Conservation (phyloP, 495 filamentous ascomycete genomes). For the Hypomontagnella submonticulosa region DNA sequence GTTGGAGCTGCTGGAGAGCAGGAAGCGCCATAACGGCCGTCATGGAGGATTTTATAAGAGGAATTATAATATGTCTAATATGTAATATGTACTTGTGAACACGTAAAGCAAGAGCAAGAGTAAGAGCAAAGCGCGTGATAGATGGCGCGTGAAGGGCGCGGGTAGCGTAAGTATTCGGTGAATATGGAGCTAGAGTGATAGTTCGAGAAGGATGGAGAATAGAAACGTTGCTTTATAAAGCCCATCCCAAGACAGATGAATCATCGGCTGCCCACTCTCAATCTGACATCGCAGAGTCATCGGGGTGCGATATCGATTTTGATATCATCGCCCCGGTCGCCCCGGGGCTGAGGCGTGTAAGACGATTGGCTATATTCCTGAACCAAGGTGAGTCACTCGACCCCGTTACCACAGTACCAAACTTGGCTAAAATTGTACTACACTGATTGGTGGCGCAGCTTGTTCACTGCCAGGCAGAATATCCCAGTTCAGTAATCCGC, state of each 20-base stretch:
- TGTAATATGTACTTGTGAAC: slow-evolving; percentile 16
- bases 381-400: slow-evolving; percentile 34
- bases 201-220: slow-evolving; percentile 31
- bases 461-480: slow-evolving; percentile 23
- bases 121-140: slow-evolving; percentile 28
- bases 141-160: slow-evolving; percentile 34
- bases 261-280: slow-evolving; percentile 9
- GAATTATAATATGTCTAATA: neutral
- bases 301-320: slow-evolving; percentile 5
- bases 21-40: slow-evolving; percentile 1
- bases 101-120: slow-evolving; percentile 28
- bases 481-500: slow-evolving; percentile 1
- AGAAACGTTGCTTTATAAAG: slow-evolving; percentile 30
- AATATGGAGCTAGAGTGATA: slow-evolving; percentile 10
- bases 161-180: slow-evolving; percentile 30
- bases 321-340: slow-evolving; percentile 15
- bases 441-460: slow-evolving; percentile 29
- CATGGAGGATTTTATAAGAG: slow-evolving; percentile 27
- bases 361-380: slow-evolving; percentile 33
- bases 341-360: slow-evolving; percentile 33
- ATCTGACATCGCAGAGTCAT: slow-evolving; percentile 26
- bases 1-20: neutral
- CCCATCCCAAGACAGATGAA: slow-evolving; percentile 15
- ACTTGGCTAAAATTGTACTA: slow-evolving; percentile 6
- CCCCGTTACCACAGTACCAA: slow-evolving; percentile 14